Evolutionary conservation across 2,329 filamentous ascomycete genomes (phyloP).

Genomic region (Pseudogymnoascus sp.): DNA sequence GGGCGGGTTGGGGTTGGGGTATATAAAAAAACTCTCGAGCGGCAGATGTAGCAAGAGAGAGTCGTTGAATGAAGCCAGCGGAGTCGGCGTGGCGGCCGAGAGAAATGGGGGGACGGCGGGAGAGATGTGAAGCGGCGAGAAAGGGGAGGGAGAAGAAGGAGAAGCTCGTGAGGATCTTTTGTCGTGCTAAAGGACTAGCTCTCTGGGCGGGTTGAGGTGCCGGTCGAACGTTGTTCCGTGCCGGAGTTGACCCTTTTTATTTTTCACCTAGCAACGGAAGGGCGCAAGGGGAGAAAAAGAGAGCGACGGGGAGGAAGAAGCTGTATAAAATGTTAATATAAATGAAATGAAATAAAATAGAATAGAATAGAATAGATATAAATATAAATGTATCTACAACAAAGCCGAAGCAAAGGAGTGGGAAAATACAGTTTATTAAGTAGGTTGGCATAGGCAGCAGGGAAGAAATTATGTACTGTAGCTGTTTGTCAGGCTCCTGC

Average conservation of each 20-base stretch:
- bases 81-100: background rate
- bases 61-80: background rate
- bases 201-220: background rate
- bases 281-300: background rate
- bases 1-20: background rate
- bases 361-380: too few species aligned
- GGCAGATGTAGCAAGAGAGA: background rate
- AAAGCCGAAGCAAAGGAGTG: background rate
- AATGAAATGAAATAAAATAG: background rate
- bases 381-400: background rate
- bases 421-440: background rate
- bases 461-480: background rate
- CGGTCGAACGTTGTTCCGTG: background rate
- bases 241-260: background rate
- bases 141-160: constrained; percentile 1
- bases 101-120: background rate
- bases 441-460: background rate
- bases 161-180: background rate
- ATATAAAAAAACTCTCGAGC: background rate
- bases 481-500: background rate
- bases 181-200: background rate
- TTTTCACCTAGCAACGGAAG: background rate
- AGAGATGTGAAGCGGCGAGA: background rate
- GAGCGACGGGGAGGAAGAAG: background rate
- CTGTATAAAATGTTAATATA: background rate